Evolutionary conservation across 169 alveolate genomes (phyloP).

Genomic region (Eimeria falciformis): DNA sequence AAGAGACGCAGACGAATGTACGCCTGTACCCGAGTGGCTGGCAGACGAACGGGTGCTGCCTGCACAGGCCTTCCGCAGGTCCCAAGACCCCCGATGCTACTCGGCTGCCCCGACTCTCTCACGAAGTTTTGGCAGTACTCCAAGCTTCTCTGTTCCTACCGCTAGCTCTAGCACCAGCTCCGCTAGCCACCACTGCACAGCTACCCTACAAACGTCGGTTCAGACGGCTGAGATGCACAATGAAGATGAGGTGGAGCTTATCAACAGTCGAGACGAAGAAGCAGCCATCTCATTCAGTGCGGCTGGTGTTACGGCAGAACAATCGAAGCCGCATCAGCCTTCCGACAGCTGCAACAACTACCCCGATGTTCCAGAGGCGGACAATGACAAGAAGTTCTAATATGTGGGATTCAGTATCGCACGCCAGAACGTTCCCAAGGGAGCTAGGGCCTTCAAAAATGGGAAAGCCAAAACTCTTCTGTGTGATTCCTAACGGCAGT

Average conservation of each 20-base stretch:
- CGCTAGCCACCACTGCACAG: background rate
- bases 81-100: slow-evolving; percentile 44
- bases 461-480: too few species aligned
- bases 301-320: too few species aligned
- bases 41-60: slow-evolving; percentile 57
- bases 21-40: slow-evolving; percentile 69
- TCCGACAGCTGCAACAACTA: too few species aligned
- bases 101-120: slow-evolving; percentile 52
- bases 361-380: too few species aligned
- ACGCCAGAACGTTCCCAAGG: too few species aligned
- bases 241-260: slow-evolving; percentile 52
- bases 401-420: too few species aligned
- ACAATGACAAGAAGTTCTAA: too few species aligned
- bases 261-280: slow-evolving; percentile 58
- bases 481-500: too few species aligned
- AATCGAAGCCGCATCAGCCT: too few species aligned
- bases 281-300: slow-evolving; percentile 29
- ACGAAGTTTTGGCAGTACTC: slow-evolving; percentile 32
- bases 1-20: slow-evolving; percentile 60
- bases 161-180: background rate
- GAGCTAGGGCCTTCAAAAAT: too few species aligned
- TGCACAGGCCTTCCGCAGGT: slow-evolving; percentile 56
- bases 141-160: background rate
- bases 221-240: background rate
- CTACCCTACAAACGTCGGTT: background rate